phyloP scores from a whole-genome alignment of 1,284 basidiomycete species.

The Ustilago esculenta region DNA sequence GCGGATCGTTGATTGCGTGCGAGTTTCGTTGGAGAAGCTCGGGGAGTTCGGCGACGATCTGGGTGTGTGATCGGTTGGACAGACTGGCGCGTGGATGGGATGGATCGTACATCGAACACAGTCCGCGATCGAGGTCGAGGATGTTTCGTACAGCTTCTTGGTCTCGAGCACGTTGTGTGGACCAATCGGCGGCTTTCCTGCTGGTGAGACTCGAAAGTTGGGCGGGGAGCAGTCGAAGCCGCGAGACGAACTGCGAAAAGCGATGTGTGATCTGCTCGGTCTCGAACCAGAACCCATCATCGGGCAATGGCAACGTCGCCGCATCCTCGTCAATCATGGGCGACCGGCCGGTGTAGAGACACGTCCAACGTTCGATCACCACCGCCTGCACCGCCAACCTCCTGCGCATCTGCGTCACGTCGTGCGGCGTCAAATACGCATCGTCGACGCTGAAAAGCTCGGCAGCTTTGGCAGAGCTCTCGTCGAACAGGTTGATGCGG shows the following conservation, averaged over 20 bases:
- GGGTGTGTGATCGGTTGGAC: not conserved
- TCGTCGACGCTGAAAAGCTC: constrained; percentile 3
- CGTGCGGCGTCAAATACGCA: constrained; percentile 7
- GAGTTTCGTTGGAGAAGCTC: constrained; percentile 11
- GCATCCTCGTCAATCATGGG: constrained; percentile 44
- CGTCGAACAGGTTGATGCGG: constrained; percentile 24
- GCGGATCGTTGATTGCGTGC: not conserved
- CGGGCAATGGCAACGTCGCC: constrained; percentile 3
- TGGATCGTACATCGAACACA: constrained; percentile 24
- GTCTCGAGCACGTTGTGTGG: constrained; percentile 16
- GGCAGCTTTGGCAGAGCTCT: constrained; percentile 6
- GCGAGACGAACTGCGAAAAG: constrained; percentile 13
- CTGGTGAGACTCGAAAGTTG: constrained; percentile 14
- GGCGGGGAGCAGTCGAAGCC: constrained; percentile 9
- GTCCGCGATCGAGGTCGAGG: constrained; percentile 20
- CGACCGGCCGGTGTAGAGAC: constrained; percentile 17
- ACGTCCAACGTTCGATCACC: constrained; percentile 25
- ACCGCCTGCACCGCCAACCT: constrained; percentile 16
- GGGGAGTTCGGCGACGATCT: constrained; percentile 20
- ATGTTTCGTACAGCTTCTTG: constrained; percentile 21
- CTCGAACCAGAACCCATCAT: not conserved
- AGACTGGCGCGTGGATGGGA: not conserved
- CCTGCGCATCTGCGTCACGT: constrained; percentile 21
- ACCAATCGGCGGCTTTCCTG: constrained; percentile 23
- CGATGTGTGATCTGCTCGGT: constrained; percentile 1